Base-by-base conservation (phyloP, 768 basidiomycete genomes). In the Suillus subalutaceus region DNA sequence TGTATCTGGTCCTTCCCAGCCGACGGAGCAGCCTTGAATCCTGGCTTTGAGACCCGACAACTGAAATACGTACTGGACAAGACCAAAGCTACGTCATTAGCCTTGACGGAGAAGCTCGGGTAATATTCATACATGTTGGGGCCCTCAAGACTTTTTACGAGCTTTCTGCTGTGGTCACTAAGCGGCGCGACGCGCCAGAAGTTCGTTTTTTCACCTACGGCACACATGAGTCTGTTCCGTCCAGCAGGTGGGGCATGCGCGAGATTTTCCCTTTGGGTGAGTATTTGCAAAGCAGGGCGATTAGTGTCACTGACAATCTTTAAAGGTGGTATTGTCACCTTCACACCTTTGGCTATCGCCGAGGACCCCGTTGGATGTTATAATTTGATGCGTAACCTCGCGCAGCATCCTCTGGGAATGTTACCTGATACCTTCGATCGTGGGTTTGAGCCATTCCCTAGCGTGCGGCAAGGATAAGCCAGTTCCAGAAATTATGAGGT, bases 261-360 rank as follows among this genome's bases (percentile, higher is more conserved):
- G 88, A 89, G 67, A 84, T 93, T 13, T 92, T 86, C 71, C 89
- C 89, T 46, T 74, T 85, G 65, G 92, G 92, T 91, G 71, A 60
- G 84, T 74, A 57, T 9, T 16, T 43, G 23, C 18, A 43, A 44
- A 43, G 18, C 30, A 20, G 10, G 18, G 18, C 9, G 18, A 13
- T 63, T 5, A 15, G 26, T 16, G 35, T 63, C 26, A 23, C 43
- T 68, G 37, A 69, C 38, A 40, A 38, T 66, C 30, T 16, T 12
- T 35, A 20, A 65, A 93, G 92, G 92, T 58, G 92, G 92, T 4
- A 76, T 93, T 67, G 82, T 88, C 2, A 91, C 91, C 2, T 90
- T 93, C 66, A 89, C 88, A 20, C 83, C 91, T 1, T 78, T 78
- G 63, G 89, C 86, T 23, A 80, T 93, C 57, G 67, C 82, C 15